Evolutionary conservation across 2,329 filamentous ascomycete genomes (phyloP).

Genomic region (Lanzia echinophila): DNA sequence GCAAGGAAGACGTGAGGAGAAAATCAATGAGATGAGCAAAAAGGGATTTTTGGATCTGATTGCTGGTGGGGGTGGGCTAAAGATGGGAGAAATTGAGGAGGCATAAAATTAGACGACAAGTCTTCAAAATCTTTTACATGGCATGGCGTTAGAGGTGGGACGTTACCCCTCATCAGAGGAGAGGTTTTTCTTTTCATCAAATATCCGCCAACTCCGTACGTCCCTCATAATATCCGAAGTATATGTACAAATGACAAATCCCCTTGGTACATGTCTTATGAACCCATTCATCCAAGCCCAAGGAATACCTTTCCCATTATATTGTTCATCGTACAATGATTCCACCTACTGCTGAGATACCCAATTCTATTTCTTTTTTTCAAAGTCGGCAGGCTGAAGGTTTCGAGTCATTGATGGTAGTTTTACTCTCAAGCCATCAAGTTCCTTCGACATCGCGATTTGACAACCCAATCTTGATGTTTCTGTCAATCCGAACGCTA

Average conservation of each 20-base stretch:
- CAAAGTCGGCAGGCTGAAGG: conserved; percentile 89
- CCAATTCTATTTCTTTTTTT: conserved; percentile 31
- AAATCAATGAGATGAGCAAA: conserved; percentile 92
- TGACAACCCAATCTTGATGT: conserved; percentile 45
- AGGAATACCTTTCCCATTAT: conserved; percentile 1
- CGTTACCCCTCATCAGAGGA: conserved; percentile 11
- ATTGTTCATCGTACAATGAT: not conserved
- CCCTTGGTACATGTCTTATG: conserved; percentile 7
- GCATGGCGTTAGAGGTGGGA: conserved; percentile 22
- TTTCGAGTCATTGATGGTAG: conserved; percentile 94
- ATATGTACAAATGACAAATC: conserved; percentile 23
- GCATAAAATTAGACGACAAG: conserved; percentile 14
- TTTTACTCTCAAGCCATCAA: conserved; percentile 79
- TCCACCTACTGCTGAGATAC: not conserved
- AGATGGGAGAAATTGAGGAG: conserved; percentile 47
- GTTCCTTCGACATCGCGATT: conserved; percentile 81
- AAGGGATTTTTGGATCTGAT: conserved; percentile 94
- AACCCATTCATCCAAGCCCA: conserved; percentile 3
- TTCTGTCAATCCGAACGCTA: conserved; percentile 68
- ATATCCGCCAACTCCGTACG: conserved; percentile 13
- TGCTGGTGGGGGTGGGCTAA: conserved; percentile 52
- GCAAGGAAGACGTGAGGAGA: conserved; percentile 73
- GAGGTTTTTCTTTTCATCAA: conserved; percentile 6
- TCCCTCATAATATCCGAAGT: conserved; percentile 9
- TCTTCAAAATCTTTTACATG: conserved; percentile 6